phyloP scores from a whole-genome alignment of 1,139 yeast species.

The Taphrina deformans region DNA sequence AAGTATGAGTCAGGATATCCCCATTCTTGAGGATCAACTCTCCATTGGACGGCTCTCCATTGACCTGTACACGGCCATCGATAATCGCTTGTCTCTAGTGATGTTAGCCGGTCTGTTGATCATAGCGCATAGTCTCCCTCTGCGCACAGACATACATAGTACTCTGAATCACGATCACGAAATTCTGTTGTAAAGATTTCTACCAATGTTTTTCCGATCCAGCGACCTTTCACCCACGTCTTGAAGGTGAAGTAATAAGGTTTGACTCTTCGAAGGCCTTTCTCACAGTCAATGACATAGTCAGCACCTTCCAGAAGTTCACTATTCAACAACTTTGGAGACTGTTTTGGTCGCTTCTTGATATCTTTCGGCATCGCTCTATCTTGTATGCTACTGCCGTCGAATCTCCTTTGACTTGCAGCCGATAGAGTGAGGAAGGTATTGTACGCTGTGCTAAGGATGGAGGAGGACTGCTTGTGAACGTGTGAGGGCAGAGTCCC shows the following conservation, averaged over 20 bases:
- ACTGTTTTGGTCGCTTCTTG: conserved; percentile 16
- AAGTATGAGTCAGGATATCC: conserved; percentile 75
- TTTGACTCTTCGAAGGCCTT: conserved; percentile 61
- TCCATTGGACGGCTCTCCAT: conserved; percentile 61
- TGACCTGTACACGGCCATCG: conserved; percentile 71
- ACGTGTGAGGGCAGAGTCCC: background rate
- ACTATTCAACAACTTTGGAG: conserved; percentile 25
- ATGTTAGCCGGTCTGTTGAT: conserved; percentile 27
- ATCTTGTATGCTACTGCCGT: no score
- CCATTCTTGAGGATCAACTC: conserved; percentile 77
- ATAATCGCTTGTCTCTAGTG: conserved; percentile 56
- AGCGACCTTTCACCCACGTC: conserved; percentile 86
- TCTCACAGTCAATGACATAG: conserved; percentile 46
- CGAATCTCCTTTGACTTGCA: no score
- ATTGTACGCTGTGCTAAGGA: no score
- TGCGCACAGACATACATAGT: conserved; percentile 51
- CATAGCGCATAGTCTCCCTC: no score
- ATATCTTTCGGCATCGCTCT: conserved; percentile 18
- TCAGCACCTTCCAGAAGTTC: conserved; percentile 43
- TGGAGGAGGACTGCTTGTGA: background rate
- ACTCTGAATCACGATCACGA: conserved; percentile 70
- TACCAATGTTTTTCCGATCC: conserved; percentile 77
- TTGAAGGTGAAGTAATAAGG: conserved; percentile 88
- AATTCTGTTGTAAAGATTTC: conserved; percentile 85
- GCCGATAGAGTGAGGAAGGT: no score